Conservation (phyloP, 108 stramenopile species). For the Nannochloropsis oceanica region DNA sequence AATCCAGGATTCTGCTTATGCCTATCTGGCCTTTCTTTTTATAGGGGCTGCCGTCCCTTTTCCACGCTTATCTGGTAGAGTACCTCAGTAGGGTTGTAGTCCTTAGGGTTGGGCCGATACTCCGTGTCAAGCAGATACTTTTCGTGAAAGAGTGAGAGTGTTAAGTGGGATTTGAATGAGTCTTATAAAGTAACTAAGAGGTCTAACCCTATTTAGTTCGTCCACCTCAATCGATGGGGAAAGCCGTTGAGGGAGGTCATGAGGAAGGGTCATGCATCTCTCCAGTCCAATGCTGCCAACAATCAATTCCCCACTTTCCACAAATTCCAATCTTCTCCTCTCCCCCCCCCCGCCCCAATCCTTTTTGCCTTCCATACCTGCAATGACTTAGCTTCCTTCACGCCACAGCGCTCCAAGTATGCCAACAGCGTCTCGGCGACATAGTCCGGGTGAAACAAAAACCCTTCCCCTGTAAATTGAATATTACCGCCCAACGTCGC, state of each 20-base stretch:
- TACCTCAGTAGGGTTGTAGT: not conserved
- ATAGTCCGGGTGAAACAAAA: not conserved
- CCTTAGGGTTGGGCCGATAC: not conserved
- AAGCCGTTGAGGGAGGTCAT: no score
- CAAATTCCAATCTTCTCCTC: no score
- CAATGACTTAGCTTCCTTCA: not conserved
- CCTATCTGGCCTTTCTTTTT: no score
- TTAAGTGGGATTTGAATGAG: no score
- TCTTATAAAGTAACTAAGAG: no score
- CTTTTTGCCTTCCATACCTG: not conserved
- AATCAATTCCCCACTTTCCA: no score
- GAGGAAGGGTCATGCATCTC: no score
- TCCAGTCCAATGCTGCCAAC: no score
- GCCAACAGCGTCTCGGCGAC: not conserved
- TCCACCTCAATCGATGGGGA: no score
- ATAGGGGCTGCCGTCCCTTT: not conserved
- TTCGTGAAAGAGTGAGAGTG: not conserved
- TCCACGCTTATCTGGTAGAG: not conserved
- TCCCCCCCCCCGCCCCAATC: no score
- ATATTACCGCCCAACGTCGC: not conserved
- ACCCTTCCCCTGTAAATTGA: not conserved
- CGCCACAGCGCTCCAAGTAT: not conserved
- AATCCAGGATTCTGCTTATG: no score
- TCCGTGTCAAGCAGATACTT: not conserved
- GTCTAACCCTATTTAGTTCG: no score